Conservation (phyloP, 352 stramenopile species). For the Phytophthora pluvialis region DNA sequence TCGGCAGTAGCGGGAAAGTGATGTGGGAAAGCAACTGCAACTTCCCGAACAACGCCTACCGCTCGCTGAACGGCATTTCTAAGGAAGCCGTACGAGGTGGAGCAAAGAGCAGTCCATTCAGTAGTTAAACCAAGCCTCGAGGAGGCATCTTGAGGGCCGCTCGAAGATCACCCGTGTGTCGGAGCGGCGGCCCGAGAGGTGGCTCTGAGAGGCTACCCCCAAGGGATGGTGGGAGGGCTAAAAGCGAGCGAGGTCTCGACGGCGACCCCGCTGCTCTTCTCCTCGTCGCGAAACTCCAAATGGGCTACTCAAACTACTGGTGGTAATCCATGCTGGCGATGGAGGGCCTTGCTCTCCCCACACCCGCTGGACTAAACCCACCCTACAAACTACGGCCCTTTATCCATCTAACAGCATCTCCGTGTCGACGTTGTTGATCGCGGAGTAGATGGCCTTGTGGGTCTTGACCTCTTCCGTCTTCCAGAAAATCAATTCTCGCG, state of each 20-base stretch:
- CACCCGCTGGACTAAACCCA: too few species aligned
- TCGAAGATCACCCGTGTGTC: background rate
- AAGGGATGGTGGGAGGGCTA: background rate
- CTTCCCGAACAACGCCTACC: slow-evolving; percentile 29
- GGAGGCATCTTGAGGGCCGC: background rate
- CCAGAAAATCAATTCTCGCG: too few species aligned
- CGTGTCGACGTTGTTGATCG: too few species aligned
- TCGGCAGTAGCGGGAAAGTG: slow-evolving; percentile 25
- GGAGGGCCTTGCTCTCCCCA: too few species aligned
- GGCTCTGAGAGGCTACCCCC: background rate
- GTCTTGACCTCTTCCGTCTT: too few species aligned
- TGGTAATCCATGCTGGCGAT: too few species aligned
- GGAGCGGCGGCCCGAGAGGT: background rate
- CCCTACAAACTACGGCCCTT: too few species aligned
- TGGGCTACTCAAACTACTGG: too few species aligned
- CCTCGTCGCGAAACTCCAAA: too few species aligned
- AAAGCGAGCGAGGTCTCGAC: background rate
- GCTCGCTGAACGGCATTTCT: slow-evolving; percentile 12
- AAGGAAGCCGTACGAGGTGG: slow-evolving; percentile 1
- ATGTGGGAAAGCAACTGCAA: slow-evolving; percentile 38
- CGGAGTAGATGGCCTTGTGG: too few species aligned
- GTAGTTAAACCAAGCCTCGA: background rate
- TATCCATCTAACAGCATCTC: too few species aligned
- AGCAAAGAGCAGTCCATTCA: slow-evolving; percentile 1
- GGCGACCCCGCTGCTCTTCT: background rate